Evolutionary conservation across 169 alveolate species (phyloP), one percentile per base, ranked within the genome.

Genomic region (Neospora caninum): DNA sequence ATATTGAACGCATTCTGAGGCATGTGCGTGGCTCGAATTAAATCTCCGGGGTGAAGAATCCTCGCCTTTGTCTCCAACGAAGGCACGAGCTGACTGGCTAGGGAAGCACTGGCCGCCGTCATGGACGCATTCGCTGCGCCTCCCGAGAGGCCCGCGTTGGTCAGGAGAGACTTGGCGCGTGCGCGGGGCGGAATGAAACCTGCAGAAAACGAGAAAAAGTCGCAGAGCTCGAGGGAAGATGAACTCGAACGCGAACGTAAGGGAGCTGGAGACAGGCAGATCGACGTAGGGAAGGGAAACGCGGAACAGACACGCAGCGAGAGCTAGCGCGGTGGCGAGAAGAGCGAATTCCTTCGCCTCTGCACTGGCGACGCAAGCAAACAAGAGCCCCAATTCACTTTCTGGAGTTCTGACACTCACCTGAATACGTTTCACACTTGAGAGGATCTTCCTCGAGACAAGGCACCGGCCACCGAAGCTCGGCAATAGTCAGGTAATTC

Each of bases 1-100:
- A 98, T 98, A 34, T 97, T 96, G 95, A 98, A 98, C 0, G 97
- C 97, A 88, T 97, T 96, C 92, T 97, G 97, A 27, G 99, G 99
- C 98, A 98, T 98, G 88, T 98, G 98, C 39, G 98, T 88, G 36
- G 99, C 97, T 43, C 98, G 96, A 88, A 96, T 97, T 25, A 97
- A 96, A 67, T 97, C 98, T 41, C 98, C 98, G 80, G 97, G 97
- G 92, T 97, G 98, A 4, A 97, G 96, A 20, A 97, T 87, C 92
- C 96, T 96, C 36, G 98, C 99, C 94, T 97, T 97, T 41, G 97
- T 93, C 80, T 97, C 98, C 94, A 97, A 93, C 53, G 94, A 93
- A 36, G 97, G 97, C 25, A 94, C 58, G 36, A 82, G 82, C 67
- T 31, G 91, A 25, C 13, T 13, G 39, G 93, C 49, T 31, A 45